A percentile compares a stretch with the other conserved stretches of the same genome.
These are phyloP conservation scores for Ramaria sp. DNA, from an alignment of 768 basidiomycete species.

Conservation along the genomic window DNA sequence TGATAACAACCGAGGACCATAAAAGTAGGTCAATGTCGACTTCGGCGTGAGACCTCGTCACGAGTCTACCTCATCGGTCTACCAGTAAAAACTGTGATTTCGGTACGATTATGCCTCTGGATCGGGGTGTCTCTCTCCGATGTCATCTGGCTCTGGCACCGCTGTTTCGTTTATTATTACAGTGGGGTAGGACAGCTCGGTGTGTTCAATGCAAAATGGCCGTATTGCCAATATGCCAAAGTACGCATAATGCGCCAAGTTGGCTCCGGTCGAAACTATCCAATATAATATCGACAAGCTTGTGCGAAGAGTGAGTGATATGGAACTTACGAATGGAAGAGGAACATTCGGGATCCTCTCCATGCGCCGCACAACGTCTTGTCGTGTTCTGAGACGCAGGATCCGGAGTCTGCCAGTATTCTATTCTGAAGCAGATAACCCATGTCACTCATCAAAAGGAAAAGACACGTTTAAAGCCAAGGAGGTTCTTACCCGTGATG, in stretches of 20 bases:
- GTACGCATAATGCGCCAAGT: not conserved
- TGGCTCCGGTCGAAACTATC: constrained; percentile 1
- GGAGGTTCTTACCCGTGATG: constrained; percentile 32
- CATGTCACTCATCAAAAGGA: not conserved
- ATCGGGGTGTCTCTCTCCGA: too few relatives aligned
- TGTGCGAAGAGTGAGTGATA: not conserved
- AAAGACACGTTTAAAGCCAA: not conserved
- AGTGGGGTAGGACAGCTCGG: too few relatives aligned
- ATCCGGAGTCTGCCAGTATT: constrained; percentile 38
- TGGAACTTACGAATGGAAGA: constrained; percentile 25
- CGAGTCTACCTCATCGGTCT: too few relatives aligned
- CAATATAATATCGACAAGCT: not conserved
- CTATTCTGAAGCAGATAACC: constrained; percentile 24
- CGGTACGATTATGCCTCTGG: too few relatives aligned
- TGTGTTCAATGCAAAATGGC: too few relatives aligned
- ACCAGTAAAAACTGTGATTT: too few relatives aligned
- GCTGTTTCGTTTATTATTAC: too few relatives aligned
- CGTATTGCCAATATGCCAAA: constrained; percentile 2
- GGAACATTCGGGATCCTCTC: constrained; percentile 40
- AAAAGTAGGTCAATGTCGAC: too few relatives aligned
- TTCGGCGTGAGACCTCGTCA: too few relatives aligned
- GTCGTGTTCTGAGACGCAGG: constrained; percentile 33
- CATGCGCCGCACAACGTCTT: constrained; percentile 29
- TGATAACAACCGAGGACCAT: too few relatives aligned
- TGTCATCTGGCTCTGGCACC: too few relatives aligned